Evolutionary conservation across 2,329 filamentous ascomycete genomes (phyloP), one percentile per base, ranked within the genome.

Genomic region (Capronia epimyces): DNA sequence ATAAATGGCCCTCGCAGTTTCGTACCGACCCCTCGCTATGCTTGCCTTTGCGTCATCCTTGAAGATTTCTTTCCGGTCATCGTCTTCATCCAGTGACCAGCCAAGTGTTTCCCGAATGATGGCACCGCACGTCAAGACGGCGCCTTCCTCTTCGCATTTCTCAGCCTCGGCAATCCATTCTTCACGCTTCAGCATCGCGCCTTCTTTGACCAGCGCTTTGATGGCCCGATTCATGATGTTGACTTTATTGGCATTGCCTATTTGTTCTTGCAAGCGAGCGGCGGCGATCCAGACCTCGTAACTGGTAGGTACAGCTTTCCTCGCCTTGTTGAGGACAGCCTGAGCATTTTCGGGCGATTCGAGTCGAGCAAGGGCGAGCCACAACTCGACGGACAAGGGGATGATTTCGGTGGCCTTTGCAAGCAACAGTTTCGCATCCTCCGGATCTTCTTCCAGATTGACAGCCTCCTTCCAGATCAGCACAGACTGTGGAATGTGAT

Each of bases 381-480:
- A 98, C 1, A 98, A 74, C 65, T 98, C 94, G 31, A 96, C 85
- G 0, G 91, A 95, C 5, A 94, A 76, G 0, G 91, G 91, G 49
- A 98, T 95, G 51, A 96, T 86, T 62, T 98, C 90, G 0, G 90
- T 95, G 0, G 94, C 94, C 70, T 96, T 96, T 42, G 89, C 90
- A 41, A 98, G 80, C 48, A 98, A 77, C 49, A 98, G 75, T 56
- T 84, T 84, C 3, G 94, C 94, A 71, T 96, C 89, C 24, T 84
- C 86, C 0, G 86, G 81, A 60, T 95, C 86, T 63, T 96, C 91
- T 65, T 97, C 93, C 49, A 97, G 73, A 61, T 97, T 97, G 56
- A 98, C 91, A 3, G 91, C 86, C 66, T 94, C 89, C 66, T 97
- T 98, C 93, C 93, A 98, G n/a, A 98, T 79, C 36, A 87, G 85